phyloP scores from a whole-genome alignment of 768 basidiomycete species.

The Russula sp. region DNA sequence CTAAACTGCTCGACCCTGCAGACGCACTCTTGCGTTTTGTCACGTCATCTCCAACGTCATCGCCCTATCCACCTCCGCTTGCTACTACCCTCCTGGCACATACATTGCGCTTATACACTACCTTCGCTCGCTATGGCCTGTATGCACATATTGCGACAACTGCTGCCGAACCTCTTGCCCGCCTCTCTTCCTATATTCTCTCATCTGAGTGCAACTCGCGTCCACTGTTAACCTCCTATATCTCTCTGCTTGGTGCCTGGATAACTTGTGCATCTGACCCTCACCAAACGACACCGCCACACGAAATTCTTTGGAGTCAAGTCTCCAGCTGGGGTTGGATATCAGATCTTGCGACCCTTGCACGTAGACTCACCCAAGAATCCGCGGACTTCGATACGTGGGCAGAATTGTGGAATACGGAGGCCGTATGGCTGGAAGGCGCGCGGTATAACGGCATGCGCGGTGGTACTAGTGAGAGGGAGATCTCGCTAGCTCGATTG shows the following conservation, averaged over 20 bases:
- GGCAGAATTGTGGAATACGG: slow-evolving; percentile 42
- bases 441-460: slow-evolving; percentile 61
- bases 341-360: slow-evolving; percentile 44
- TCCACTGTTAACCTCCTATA: slow-evolving; percentile 46
- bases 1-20: slow-evolving; percentile 45
- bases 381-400: slow-evolving; percentile 30
- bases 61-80: slow-evolving; percentile 33
- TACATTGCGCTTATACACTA: slow-evolving; percentile 58
- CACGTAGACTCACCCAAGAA: slow-evolving; percentile 31
- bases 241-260: slow-evolving; percentile 63
- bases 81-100: slow-evolving; percentile 45
- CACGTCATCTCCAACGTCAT: slow-evolving; percentile 45
- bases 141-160: slow-evolving; percentile 63
- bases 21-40: slow-evolving; percentile 72
- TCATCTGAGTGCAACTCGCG: slow-evolving; percentile 35
- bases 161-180: slow-evolving; percentile 49
- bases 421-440: slow-evolving; percentile 74
- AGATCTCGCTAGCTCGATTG: slow-evolving; percentile 31
- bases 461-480: slow-evolving; percentile 61
- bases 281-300: slow-evolving; percentile 77
- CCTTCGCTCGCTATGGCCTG: slow-evolving; percentile 73
- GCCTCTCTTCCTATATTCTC: slow-evolving; percentile 43
- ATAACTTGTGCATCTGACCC: slow-evolving; percentile 83
- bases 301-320: slow-evolving; percentile 89
- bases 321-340: slow-evolving; percentile 75